A percentile compares a stretch with the other conserved stretches of the same genome.
These are phyloP conservation scores for Xylariaceae sp. DNA, from an alignment of 2,329 filamentous ascomycete genomes.

Conservation along the genomic window DNA sequence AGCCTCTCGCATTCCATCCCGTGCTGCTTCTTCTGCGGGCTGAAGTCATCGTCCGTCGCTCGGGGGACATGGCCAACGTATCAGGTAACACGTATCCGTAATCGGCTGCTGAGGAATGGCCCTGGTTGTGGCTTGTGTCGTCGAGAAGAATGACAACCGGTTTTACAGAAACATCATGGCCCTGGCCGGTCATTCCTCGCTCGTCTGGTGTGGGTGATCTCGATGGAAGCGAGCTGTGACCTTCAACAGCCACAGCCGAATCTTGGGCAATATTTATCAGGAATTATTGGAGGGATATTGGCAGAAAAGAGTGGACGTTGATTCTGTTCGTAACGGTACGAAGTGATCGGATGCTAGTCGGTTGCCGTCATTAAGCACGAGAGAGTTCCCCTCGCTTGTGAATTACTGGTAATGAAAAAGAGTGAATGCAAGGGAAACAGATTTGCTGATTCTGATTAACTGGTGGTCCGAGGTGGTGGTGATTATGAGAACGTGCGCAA, in stretches of 20 bases:
- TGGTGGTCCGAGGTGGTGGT: slow-evolving; percentile 4
- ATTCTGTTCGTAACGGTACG: slow-evolving; percentile 20
- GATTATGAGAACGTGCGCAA: slow-evolving; percentile 7
- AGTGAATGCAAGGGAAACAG: slow-evolving; percentile 19
- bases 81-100: slow-evolving; percentile 2
- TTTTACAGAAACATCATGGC: slow-evolving; percentile 24
- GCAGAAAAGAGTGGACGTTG: not conserved
- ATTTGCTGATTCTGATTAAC: slow-evolving; percentile 13
- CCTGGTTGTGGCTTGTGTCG: not conserved
- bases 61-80: slow-evolving; percentile 15
- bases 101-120: slow-evolving; percentile 4
- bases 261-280: too few species aligned
- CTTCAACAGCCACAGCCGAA: too few species aligned
- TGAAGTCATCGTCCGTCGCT: slow-evolving; percentile 7
- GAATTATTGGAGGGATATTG: too few species aligned
- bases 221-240: not conserved
- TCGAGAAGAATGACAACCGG: slow-evolving; percentile 14
- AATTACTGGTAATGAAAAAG: slow-evolving; percentile 11
- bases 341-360: slow-evolving; percentile 22
- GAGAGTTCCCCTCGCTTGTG: slow-evolving; percentile 9
- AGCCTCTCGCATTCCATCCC: slow-evolving; percentile 15
- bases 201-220: not conserved
- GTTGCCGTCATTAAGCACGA: slow-evolving; percentile 22
- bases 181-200: slow-evolving; percentile 23
- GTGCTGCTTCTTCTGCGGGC: slow-evolving; percentile 10